Base-by-base conservation (phyloP, 306 rosid genomes). In the Medicago lupulina region DNA sequence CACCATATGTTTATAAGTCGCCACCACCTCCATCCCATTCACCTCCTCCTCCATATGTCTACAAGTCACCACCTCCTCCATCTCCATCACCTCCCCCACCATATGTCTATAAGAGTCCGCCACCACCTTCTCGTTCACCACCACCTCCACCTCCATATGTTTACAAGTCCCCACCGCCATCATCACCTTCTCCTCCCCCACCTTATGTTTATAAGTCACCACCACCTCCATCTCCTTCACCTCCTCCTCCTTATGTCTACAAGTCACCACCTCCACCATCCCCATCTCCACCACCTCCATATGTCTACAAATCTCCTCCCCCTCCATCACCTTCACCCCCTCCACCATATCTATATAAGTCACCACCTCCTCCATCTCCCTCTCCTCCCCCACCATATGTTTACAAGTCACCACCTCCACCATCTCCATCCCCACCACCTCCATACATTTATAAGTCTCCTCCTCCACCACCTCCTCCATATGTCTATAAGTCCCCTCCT, bases 41-140 rank as follows among this genome's bases (percentile, higher is more conserved):
- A 0, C 57, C 57, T 0, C 57, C 59, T 0, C 85, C 82, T 0
- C 85, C 85, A 0, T 82, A 78, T 23, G 8, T 38, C 0, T 78
- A 78, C 1, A 70, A 78, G 23, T 79, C 83, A 0, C 79, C 83
- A n/a, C 71, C 67, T 1, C 61, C 75, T 0, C 76, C 82, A 15
- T 82, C 85, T 0, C 85, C 11, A 0, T 76, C 83, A 31, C 36
- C 36, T 0, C 84, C n/a, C n/a, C n/a, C n/a, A n/a, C n/a, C 76
- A 4, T 78, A 65, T 9, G 1, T 58, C 0, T 77, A 53, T 2
- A 79, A 71, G 46, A 49, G 73, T 0, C 77, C 82, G 2, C 84
- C 86, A 0, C 76, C 83, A 0, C 80, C 86, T 2, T 59, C n/a
- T n/a, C n/a, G n/a, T n/a, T n/a, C 71, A 0, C 71, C 76, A 0